Evolutionary conservation across 495 filamentous ascomycete genomes (phyloP).

Genomic region (Aspergillus homomorphus): DNA sequence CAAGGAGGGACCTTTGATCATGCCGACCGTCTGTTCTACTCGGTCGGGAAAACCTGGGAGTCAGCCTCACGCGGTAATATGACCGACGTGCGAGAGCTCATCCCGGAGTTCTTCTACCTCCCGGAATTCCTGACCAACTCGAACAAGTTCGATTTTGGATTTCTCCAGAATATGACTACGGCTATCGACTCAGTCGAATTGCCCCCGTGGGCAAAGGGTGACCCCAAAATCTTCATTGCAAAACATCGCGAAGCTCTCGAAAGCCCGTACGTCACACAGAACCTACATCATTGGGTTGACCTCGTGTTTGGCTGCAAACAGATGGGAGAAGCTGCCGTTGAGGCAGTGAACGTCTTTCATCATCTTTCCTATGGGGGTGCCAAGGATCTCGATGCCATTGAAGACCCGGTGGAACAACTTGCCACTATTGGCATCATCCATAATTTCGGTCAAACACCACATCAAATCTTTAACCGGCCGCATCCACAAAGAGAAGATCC

Average conservation of each 20-base stretch:
- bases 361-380: slow-evolving; percentile 92
- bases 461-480: slow-evolving; percentile 82
- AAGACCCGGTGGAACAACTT: slow-evolving; percentile 77
- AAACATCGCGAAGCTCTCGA: slow-evolving; percentile 94
- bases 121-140: slow-evolving; percentile 90
- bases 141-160: slow-evolving; percentile 90
- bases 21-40: slow-evolving; percentile 91
- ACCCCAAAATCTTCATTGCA: slow-evolving; percentile 91
- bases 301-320: slow-evolving; percentile 94
- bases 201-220: slow-evolving; percentile 95
- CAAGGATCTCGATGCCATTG: slow-evolving; percentile 86
- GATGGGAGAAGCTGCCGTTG: slow-evolving; percentile 86
- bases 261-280: slow-evolving; percentile 86
- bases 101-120: slow-evolving; percentile 94
- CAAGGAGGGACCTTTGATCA: slow-evolving; percentile 97
- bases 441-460: slow-evolving; percentile 96
- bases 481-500: slow-evolving; percentile 72
- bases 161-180: slow-evolving; percentile 73
- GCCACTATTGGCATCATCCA: slow-evolving; percentile 95
- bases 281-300: slow-evolving; percentile 94
- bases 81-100: slow-evolving; percentile 89
- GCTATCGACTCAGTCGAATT: slow-evolving; percentile 79
- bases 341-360: slow-evolving; percentile 93
- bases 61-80: slow-evolving; percentile 89
- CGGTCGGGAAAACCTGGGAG: slow-evolving; percentile 84